Conservation (phyloP, 169 alveolate genomes). For the Eimeria acervulina region DNA sequence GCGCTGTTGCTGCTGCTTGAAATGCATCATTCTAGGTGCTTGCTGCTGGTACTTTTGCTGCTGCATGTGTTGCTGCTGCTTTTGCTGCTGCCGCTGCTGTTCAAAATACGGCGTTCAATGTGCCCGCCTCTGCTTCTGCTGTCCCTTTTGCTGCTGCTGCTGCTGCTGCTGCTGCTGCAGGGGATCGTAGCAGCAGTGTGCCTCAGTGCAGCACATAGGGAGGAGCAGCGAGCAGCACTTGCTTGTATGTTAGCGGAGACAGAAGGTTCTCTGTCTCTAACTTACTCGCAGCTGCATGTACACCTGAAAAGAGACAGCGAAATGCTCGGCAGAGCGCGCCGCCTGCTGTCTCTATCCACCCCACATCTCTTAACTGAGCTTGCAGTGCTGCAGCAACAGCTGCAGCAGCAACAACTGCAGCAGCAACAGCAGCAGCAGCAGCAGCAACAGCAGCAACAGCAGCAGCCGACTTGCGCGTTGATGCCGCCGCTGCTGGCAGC, state of each 20-base stretch:
- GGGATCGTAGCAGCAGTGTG: slow-evolving; percentile 42
- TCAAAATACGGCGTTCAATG: no score
- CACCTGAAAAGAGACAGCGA: slow-evolving; percentile 13
- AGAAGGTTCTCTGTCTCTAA: not conserved
- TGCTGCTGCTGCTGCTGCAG: slow-evolving; percentile 47
- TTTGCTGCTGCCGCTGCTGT: slow-evolving; percentile 23
- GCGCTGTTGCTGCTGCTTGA: slow-evolving; percentile 17
- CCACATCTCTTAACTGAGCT: slow-evolving; percentile 8
- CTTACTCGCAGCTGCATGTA: slow-evolving; percentile 50
- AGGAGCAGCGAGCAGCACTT: not conserved
- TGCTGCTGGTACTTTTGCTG: slow-evolving; percentile 8
- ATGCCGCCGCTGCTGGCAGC: slow-evolving; percentile 43
- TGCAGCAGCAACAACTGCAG: no score
- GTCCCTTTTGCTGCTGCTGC: slow-evolving; percentile 20
- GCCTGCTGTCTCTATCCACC: slow-evolving; percentile 24
- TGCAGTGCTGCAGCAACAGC: slow-evolving; percentile 46
- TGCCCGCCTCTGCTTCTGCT: slow-evolving; percentile 7
- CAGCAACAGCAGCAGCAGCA: slow-evolving; percentile 38
- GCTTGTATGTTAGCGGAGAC: slow-evolving; percentile 28
- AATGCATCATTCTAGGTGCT: no score
- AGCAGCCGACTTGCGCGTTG: slow-evolving; percentile 5
- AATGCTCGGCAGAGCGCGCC: not conserved
- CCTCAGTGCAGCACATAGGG: slow-evolving; percentile 5
- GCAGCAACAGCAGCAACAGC: slow-evolving; percentile 63
- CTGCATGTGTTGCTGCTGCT: slow-evolving; percentile 18